A percentile compares a stretch with the other conserved stretches of the same genome.
Conservation (phyloP, 1,139 yeast genomes). For the Taiozyma onychis region DNA sequence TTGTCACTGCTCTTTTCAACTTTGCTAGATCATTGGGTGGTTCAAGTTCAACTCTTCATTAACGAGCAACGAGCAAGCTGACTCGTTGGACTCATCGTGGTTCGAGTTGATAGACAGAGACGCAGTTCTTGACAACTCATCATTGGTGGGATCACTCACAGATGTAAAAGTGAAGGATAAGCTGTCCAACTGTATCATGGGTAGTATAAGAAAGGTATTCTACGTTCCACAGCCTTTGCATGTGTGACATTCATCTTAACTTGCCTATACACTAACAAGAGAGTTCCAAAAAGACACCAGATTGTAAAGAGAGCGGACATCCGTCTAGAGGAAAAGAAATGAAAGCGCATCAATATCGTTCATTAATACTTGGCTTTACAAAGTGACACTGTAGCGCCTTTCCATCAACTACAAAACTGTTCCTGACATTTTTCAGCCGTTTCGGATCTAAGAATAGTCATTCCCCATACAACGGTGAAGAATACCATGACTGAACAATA, state of each 20-base stretch:
- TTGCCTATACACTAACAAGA: constrained; percentile 34
- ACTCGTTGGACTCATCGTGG: neutral
- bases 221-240: constrained; percentile 37
- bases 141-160: neutral
- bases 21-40: constrained; percentile 46
- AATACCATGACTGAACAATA: constrained; percentile 7
- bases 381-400: neutral
- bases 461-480: constrained; percentile 12
- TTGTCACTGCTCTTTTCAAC: constrained; percentile 43
- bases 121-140: constrained; percentile 2
- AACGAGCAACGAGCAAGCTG: constrained; percentile 24
- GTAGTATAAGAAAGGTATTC: constrained; percentile 36
- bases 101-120: neutral
- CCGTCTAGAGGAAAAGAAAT: neutral
- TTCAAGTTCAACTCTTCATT: constrained; percentile 29
- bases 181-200: constrained; percentile 26
- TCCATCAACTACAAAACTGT: neutral
- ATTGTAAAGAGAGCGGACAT: neutral
- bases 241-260: constrained; percentile 29
- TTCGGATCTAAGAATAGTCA: too few species aligned
- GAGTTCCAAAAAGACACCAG: constrained; percentile 28
- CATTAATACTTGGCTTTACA: neutral
- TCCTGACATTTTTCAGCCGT: too few species aligned
- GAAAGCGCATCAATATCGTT: neutral
- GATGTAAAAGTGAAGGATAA: neutral